Evolutionary conservation across 108 stramenopile species (phyloP).

Genomic region (Poteriospumella lacustris): DNA sequence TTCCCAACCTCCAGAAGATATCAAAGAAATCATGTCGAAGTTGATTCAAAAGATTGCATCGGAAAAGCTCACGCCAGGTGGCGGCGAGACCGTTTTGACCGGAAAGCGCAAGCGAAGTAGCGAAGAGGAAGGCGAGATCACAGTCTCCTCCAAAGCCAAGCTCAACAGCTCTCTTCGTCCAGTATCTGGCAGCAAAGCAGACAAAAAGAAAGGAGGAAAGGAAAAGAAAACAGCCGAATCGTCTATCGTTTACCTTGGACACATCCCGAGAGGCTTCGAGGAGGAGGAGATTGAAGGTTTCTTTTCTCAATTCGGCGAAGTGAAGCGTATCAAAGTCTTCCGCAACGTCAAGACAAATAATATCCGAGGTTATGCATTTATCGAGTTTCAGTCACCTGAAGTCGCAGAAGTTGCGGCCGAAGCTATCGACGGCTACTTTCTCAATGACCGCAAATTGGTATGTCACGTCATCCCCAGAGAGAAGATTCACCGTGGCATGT

Average conservation of each 20-base stretch:
- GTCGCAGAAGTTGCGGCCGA: constrained; percentile 85
- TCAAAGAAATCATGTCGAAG: too few species aligned
- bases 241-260: constrained; percentile 86
- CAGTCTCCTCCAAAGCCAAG: too few species aligned
- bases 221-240: constrained; percentile 33
- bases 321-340: constrained; percentile 67
- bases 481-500: constrained; percentile 41
- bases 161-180: too few species aligned
- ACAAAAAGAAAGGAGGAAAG: constrained; percentile 13
- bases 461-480: constrained; percentile 68
- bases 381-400: constrained; percentile 72
- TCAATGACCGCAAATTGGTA: constrained; percentile 77
- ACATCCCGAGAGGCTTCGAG: constrained; percentile 84
- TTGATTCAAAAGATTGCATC: too few species aligned
- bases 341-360: constrained; percentile 74
- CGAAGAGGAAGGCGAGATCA: too few species aligned
- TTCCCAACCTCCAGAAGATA: too few species aligned
- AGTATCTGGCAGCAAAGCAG: background rate
- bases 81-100: too few species aligned
- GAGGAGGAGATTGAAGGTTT: constrained; percentile 80
- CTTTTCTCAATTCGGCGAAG: constrained; percentile 86
- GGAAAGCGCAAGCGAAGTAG: too few species aligned
- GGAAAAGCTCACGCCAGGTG: too few species aligned
- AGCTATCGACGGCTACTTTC: constrained; percentile 86
- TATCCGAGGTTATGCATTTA: constrained; percentile 85